A percentile compares a stretch with the other conserved stretches of the same genome.
Conservation (phyloP, 371 early-diverging fungal genomes). For the Mucor sp. region DNA sequence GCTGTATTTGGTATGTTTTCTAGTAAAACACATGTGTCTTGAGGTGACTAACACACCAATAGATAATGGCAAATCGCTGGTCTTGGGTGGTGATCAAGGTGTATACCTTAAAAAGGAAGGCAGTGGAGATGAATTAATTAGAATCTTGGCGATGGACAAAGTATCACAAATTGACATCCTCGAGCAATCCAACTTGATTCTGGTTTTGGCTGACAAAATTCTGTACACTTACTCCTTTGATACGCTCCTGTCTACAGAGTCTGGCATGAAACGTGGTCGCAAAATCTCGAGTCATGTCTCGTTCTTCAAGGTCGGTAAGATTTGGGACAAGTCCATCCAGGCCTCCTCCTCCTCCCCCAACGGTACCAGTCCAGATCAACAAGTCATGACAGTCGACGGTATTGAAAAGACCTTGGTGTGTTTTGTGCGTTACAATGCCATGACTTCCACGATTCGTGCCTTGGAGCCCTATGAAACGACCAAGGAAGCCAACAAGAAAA, state of each 20-base stretch:
- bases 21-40: neutral
- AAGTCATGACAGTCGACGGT: conserved; percentile 8
- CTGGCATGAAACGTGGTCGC: conserved; percentile 53
- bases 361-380: conserved; percentile 34
- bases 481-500: conserved; percentile 53
- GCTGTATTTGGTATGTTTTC: conserved; percentile 33
- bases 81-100: conserved; percentile 51
- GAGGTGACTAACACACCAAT: neutral
- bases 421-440: conserved; percentile 69
- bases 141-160: conserved; percentile 75
- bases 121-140: conserved; percentile 40
- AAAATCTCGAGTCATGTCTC: conserved; percentile 81
- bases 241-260: conserved; percentile 52
- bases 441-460: conserved; percentile 75
- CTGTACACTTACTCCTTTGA: conserved; percentile 79
- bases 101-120: conserved; percentile 42
- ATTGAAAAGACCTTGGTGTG: conserved; percentile 72
- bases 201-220: conserved; percentile 83
- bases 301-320: conserved; percentile 89
- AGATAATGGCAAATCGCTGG: conserved; percentile 29
- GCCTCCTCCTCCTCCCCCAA: conserved; percentile 41
- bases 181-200: conserved; percentile 70
- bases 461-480: conserved; percentile 68
- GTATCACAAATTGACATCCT: conserved; percentile 88
- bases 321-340: conserved; percentile 48